Conservation (phyloP, 1,284 basidiomycete species). For the Ceratobasidium papillatum region DNA sequence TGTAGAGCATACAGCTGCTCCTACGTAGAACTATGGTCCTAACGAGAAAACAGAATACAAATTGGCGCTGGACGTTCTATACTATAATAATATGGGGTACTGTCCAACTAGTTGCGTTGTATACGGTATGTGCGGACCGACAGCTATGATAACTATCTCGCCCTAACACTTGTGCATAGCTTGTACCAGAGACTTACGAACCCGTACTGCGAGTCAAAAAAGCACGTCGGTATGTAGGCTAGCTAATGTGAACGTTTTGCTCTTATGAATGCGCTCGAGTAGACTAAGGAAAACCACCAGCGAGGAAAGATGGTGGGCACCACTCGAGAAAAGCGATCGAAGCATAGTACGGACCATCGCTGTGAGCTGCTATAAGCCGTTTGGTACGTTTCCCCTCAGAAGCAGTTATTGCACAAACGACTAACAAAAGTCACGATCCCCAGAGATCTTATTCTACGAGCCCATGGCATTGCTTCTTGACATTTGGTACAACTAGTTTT, state of each 20-base stretch:
- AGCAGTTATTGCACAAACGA: conserved; percentile 6
- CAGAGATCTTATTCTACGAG: conserved; percentile 74
- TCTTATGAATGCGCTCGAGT: not conserved
- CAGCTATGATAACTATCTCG: not conserved
- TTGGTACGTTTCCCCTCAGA: conserved; percentile 63
- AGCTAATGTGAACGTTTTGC: too few relatives aligned
- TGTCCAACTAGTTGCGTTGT: conserved; percentile 41
- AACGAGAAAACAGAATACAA: conserved; percentile 50
- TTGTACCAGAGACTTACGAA: conserved; percentile 80
- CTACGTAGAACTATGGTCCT: conserved; percentile 33
- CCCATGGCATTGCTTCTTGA: conserved; percentile 78
- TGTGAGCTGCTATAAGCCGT: conserved; percentile 71
- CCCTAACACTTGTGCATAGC: conserved; percentile 26
- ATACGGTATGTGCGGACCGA: conserved; percentile 28
- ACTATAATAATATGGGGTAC: conserved; percentile 51
- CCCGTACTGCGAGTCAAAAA: conserved; percentile 70
- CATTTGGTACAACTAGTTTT: conserved; percentile 53
- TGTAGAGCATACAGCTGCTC: conserved; percentile 33
- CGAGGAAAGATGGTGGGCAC: conserved; percentile 63
- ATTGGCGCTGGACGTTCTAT: conserved; percentile 60
- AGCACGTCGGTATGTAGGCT: conserved; percentile 54
- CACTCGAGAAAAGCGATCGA: conserved; percentile 60
- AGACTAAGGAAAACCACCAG: conserved; percentile 61
- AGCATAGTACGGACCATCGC: conserved; percentile 60
- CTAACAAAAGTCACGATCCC: not conserved